phyloP scores from a whole-genome alignment of 495 filamentous ascomycete species.

The Aspergillus ostianus region DNA sequence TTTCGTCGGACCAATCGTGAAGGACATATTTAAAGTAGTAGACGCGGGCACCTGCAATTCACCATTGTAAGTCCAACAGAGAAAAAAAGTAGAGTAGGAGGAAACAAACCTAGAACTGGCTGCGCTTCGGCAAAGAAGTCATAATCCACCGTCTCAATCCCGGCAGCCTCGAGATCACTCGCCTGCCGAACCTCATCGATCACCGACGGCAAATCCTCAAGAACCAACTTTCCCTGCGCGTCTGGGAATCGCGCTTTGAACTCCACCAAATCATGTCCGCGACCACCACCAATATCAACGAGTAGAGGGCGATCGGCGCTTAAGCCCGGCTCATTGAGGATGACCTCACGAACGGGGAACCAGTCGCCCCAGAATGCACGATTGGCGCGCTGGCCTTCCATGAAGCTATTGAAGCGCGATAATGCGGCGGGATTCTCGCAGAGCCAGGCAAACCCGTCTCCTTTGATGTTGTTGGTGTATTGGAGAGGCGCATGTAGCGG shows the following conservation, averaged over 20 bases:
- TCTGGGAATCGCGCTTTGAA: conserved; percentile 26
- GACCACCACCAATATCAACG: conserved; percentile 50
- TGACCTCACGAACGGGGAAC: conserved; percentile 28
- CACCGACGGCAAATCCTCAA: conserved; percentile 46
- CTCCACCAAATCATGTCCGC: conserved; percentile 45
- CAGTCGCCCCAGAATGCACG: conserved; percentile 29
- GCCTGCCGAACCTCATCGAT: conserved; percentile 25
- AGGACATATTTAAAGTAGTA: conserved; percentile 48
- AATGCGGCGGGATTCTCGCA: conserved; percentile 8
- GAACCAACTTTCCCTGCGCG: conserved; percentile 29
- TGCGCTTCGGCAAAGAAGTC: conserved; percentile 42
- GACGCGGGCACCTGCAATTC: conserved; percentile 27
- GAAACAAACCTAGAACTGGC: conserved; percentile 24
- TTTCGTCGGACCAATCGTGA: conserved; percentile 47
- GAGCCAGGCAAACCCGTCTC: conserved; percentile 28
- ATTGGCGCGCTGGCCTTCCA: conserved; percentile 22
- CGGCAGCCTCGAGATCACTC: conserved; percentile 9
- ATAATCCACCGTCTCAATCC: conserved; percentile 31
- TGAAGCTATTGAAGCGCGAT: conserved; percentile 24
- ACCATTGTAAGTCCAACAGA: background rate
- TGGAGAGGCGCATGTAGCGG: conserved; percentile 33
- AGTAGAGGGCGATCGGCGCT: conserved; percentile 30
- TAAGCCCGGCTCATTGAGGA: conserved; percentile 12
- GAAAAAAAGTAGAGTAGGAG: background rate
- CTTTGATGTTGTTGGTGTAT: conserved; percentile 31